Evolutionary conservation across 2,329 filamentous ascomycete species (phyloP).

Genomic region (Xylaria sp.): DNA sequence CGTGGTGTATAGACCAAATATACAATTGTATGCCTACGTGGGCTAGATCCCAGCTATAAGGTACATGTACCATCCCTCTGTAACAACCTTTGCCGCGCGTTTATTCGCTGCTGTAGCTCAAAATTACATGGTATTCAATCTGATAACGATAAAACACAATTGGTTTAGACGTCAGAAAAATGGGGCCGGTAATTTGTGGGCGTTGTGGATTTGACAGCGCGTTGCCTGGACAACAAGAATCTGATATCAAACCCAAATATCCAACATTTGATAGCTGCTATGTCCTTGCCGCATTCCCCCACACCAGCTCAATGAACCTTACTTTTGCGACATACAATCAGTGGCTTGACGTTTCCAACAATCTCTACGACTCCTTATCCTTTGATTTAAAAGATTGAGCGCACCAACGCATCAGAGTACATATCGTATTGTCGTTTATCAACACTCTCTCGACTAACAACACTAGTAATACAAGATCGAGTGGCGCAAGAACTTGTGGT

Average conservation of each 20-base stretch:
- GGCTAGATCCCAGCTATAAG: too few relatives aligned
- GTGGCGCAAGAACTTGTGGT: constrained; percentile 16
- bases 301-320: constrained; percentile 9
- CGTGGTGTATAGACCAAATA: too few relatives aligned
- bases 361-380: not conserved
- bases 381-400: constrained; percentile 1
- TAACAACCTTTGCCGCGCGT: too few relatives aligned
- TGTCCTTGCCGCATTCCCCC: not conserved
- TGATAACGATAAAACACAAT: too few relatives aligned
- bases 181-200: constrained; percentile 4
- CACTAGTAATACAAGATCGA: constrained; percentile 5
- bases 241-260: constrained; percentile 24
- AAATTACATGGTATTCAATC: too few relatives aligned
- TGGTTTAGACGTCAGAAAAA: constrained; percentile 7
- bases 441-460: constrained; percentile 2
- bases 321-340: constrained; percentile 6
- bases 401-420: not conserved
- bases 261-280: constrained; percentile 11
- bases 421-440: constrained; percentile 18
- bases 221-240: constrained; percentile 32
- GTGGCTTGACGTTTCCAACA: constrained; percentile 1
- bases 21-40: too few relatives aligned
- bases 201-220: constrained; percentile 11
- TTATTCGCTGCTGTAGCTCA: too few relatives aligned
- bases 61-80: too few relatives aligned